phyloP scores from a whole-genome alignment of 1,284 basidiomycete species.

The Entoloma clypeatum region DNA sequence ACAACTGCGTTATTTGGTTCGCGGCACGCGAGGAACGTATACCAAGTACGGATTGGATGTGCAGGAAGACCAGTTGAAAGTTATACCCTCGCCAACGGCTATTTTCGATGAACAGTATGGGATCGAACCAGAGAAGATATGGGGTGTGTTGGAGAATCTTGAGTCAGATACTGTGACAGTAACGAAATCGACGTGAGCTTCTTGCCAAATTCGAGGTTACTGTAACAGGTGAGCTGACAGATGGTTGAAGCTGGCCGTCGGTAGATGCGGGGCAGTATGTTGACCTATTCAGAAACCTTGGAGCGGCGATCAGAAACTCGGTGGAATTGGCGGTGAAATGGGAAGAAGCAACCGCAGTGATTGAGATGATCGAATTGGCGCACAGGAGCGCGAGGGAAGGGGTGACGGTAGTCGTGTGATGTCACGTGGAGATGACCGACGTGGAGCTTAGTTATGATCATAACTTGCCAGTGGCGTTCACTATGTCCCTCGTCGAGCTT shows the following conservation, averaged over 20 bases:
- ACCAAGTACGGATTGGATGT: slow-evolving; percentile 75
- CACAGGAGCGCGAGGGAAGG: slow-evolving; percentile 61
- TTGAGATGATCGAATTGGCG: slow-evolving; percentile 73
- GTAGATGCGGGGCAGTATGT: slow-evolving; percentile 55
- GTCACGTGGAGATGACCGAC: slow-evolving; percentile 27
- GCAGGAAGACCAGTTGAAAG: slow-evolving; percentile 71
- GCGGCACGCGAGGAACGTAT: slow-evolving; percentile 70
- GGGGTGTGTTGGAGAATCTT: slow-evolving; percentile 58
- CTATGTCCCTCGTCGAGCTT: slow-evolving; percentile 45
- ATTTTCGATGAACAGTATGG: slow-evolving; percentile 49
- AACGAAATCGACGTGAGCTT: slow-evolving; percentile 44
- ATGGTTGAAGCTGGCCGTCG: slow-evolving; percentile 56
- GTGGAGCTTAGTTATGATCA: slow-evolving; percentile 20
- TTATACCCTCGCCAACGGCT: slow-evolving; percentile 43
- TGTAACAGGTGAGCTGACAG: slow-evolving; percentile 14
- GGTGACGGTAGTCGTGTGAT: slow-evolving; percentile 25
- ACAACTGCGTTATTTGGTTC: slow-evolving; percentile 69
- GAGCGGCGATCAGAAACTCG: slow-evolving; percentile 53
- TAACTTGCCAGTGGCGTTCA: slow-evolving; percentile 22
- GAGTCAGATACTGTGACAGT: slow-evolving; percentile 43
- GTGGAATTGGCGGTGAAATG: slow-evolving; percentile 61
- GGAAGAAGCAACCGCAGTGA: slow-evolving; percentile 62
- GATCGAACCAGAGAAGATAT: slow-evolving; percentile 55
- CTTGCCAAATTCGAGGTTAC: neutral
- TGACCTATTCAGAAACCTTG: slow-evolving; percentile 63